These are phyloP conservation scores for Penicillium crustosum DNA, from an alignment of 2,329 filamentous ascomycete genomes.

Conservation along the genomic window DNA sequence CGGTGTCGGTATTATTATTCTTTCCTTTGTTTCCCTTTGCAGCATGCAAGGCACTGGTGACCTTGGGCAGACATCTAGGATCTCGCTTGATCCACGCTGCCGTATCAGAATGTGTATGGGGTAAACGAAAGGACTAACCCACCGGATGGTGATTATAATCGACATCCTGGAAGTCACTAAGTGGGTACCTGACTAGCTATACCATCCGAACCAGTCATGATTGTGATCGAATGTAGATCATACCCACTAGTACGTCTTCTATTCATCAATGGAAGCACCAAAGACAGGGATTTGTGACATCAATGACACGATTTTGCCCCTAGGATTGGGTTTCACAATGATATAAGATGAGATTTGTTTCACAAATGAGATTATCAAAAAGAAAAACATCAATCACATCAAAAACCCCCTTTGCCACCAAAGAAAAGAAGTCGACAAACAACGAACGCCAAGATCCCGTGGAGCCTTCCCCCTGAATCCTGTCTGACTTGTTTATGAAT, in stretches of 20 bases:
- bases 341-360: not conserved
- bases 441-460: conserved; percentile 5
- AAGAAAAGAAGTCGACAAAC: not conserved
- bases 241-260: not conserved
- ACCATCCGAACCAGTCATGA: conserved; percentile 3
- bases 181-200: conserved; percentile 3
- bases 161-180: conserved; percentile 4
- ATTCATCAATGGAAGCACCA: not conserved
- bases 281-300: not conserved
- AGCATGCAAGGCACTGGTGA: not conserved
- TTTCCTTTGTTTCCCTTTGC: not conserved
- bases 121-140: conserved; percentile 7
- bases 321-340: not conserved
- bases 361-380: not conserved
- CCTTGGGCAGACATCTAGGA: not conserved
- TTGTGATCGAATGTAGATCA: conserved; percentile 8
- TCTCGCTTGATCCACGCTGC: not conserved
- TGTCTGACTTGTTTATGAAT: not conserved
- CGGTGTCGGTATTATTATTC: not conserved
- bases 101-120: conserved; percentile 3
- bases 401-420: not conserved
- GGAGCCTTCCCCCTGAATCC: conserved; percentile 9
- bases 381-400: not conserved
- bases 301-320: not conserved
- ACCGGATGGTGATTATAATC: conserved; percentile 9